Evolutionary conservation across 768 basidiomycete genomes (phyloP), one percentile per base, ranked within the genome.

Genomic region (Phaeolepiota aurea): DNA sequence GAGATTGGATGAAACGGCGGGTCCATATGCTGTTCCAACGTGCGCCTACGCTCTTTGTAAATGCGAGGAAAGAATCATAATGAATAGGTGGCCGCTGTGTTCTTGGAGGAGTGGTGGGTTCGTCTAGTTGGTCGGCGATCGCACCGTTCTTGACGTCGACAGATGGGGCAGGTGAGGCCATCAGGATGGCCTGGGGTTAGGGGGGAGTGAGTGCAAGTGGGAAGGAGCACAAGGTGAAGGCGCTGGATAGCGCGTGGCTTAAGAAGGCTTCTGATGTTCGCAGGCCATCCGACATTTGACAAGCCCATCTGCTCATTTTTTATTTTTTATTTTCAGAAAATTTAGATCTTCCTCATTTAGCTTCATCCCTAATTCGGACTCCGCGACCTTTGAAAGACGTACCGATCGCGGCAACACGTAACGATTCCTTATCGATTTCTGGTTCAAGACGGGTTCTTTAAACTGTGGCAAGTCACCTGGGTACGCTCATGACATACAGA

Each of bases 1-100:
- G 56, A 15, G 82, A 75, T 20, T 85, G 64, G 5, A 76, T 55
- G 58, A 91, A 89, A 9, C 78, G 75, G 40, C 65, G 70, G 5
- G 87, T 88, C 85, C 87, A 91, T 3, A 90, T 48, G 52, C 86
- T 87, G 51, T 58, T 71, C 68, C 83, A 83, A 25, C 87, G 72
- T 10, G 60, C 61, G 48, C 65, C 70, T 30, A 79, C 53, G 48
- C 81, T 88, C 23, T 20, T 38, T 7, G 52, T 45, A 50, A 88
- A 83, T 4, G 73, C 75, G 4, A 37, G 32, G 3, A 63, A 50
- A n/a, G 86, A 86, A 9, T 71, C 71, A 51, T 77, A 89, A 23
- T 72, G 69, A 49, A 90, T 79, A 13, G 74, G 69, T 2, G 87
- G 87, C 2, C 84, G 33, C 33, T 28, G n/a, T 7, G 25, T 28